phyloP scores from a whole-genome alignment of 345 rosid genomes.

The Punica granatum region DNA sequence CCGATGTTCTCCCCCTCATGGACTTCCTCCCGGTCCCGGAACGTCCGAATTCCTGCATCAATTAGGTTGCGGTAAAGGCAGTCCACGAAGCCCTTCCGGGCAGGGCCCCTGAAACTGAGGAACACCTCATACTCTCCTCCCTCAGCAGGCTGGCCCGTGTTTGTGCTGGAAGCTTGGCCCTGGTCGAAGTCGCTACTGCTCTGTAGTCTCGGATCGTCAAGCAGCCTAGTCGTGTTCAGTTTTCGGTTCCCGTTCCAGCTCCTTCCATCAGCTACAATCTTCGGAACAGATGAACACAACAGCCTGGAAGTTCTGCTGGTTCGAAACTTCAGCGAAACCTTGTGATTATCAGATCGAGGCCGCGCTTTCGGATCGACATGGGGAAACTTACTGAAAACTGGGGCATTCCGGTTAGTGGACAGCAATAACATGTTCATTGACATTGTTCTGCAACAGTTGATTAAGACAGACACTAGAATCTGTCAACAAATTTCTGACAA shows the following conservation, averaged over 20 bases:
- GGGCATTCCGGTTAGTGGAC: not conserved
- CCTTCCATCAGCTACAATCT: slow-evolving; percentile 3
- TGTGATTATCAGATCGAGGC: not conserved
- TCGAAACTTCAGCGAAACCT: not conserved
- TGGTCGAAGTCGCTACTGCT: not conserved
- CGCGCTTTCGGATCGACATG: not conserved
- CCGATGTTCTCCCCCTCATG: slow-evolving; percentile 8
- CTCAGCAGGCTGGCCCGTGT: not conserved
- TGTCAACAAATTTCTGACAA: no score
- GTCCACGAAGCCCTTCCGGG: slow-evolving; percentile 15
- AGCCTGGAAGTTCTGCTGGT: not conserved
- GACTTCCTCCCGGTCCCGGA: slow-evolving; percentile 15
- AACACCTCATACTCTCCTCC: slow-evolving; percentile 17
- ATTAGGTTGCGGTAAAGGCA: slow-evolving; percentile 11
- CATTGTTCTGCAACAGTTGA: not conserved
- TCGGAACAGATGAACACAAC: not conserved
- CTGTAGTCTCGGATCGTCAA: not conserved
- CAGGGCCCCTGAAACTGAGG: slow-evolving; percentile 16
- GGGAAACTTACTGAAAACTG: not conserved
- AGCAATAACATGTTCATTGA: not conserved
- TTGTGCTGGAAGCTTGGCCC: not conserved
- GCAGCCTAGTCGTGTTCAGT: not conserved
- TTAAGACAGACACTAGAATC: not conserved
- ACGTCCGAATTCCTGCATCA: slow-evolving; percentile 11
- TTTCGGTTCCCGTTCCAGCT: not conserved